phyloP scores from a whole-genome alignment of 345 rosid species.

The Mangifera indica region DNA sequence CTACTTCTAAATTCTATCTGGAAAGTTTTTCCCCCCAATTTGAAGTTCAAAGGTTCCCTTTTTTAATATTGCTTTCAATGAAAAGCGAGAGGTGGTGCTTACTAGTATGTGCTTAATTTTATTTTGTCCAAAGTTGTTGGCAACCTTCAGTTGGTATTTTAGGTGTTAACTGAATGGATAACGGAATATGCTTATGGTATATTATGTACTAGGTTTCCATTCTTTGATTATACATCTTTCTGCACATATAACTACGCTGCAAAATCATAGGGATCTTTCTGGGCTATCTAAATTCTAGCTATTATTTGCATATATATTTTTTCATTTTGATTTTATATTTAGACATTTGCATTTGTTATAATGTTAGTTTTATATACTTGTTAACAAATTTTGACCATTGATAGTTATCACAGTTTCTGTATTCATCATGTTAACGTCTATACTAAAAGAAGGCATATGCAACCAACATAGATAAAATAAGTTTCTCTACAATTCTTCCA shows the following conservation, averaged over 20 bases:
- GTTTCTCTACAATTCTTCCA: not conserved
- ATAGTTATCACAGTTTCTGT: not conserved
- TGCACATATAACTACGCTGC: too few relatives aligned
- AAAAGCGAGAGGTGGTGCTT: not conserved
- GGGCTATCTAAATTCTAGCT: too few relatives aligned
- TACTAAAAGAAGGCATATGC: not conserved
- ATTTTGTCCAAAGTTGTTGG: not conserved
- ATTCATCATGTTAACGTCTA: not conserved
- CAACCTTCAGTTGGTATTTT: not conserved
- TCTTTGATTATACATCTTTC: not conserved
- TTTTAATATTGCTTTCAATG: not conserved
- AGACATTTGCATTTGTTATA: not conserved
- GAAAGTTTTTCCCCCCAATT: not conserved
- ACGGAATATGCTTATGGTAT: too few relatives aligned
- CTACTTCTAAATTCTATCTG: not conserved
- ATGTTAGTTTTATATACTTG: not conserved
- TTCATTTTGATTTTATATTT: not conserved
- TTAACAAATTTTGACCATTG: not conserved
- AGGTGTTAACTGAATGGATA: not conserved
- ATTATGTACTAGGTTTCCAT: not conserved
- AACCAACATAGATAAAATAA: not conserved
- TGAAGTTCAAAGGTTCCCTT: not conserved
- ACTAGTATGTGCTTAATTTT: not conserved
- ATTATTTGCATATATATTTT: not conserved
- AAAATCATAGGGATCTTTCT: too few relatives aligned